phyloP scores from a whole-genome alignment of 371 early-diverging fungal species.

The Mucor mucedo region DNA sequence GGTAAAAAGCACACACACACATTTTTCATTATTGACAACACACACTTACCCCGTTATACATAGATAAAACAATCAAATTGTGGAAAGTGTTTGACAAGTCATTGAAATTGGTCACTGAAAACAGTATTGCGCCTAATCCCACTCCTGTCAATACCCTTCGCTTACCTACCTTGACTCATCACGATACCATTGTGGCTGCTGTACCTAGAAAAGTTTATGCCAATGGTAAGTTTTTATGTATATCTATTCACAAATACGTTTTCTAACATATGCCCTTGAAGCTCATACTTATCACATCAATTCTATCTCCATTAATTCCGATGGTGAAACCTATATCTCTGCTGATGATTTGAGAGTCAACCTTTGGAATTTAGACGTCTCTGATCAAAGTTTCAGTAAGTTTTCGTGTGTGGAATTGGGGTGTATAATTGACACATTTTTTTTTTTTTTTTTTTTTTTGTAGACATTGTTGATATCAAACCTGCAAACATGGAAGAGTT shows the following conservation, averaged over 20 bases:
- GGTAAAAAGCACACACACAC: conserved; percentile 55
- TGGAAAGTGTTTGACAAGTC: conserved; percentile 99
- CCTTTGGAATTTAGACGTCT: conserved; percentile 96
- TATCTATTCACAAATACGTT: conserved; percentile 20
- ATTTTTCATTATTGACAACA: too few species aligned
- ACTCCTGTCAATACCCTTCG: conserved; percentile 52
- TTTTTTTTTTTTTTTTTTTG: not conserved
- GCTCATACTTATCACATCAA: conserved; percentile 99
- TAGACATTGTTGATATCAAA: conserved; percentile 99
- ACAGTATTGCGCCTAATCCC: conserved; percentile 52
- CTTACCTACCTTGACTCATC: conserved; percentile 87
- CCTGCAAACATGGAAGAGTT: conserved; percentile 99
- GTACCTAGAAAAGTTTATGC: conserved; percentile 93
- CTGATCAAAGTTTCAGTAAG: conserved; percentile 97
- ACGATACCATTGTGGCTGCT: conserved; percentile 95
- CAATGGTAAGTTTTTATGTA: conserved; percentile 57
- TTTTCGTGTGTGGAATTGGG: not conserved
- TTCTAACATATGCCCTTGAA: conserved; percentile 6
- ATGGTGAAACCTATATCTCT: conserved; percentile 95
- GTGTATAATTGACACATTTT: not conserved
- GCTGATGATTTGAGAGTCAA: conserved; percentile 99
- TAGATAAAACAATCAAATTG: conserved; percentile 98
- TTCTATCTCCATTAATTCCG: conserved; percentile 97
- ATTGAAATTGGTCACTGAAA: conserved; percentile 91
- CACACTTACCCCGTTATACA: not conserved